These are phyloP conservation scores for Colletotrichum sp. DNA, from an alignment of 2,329 filamentous ascomycete genomes.

Conservation along the genomic window DNA sequence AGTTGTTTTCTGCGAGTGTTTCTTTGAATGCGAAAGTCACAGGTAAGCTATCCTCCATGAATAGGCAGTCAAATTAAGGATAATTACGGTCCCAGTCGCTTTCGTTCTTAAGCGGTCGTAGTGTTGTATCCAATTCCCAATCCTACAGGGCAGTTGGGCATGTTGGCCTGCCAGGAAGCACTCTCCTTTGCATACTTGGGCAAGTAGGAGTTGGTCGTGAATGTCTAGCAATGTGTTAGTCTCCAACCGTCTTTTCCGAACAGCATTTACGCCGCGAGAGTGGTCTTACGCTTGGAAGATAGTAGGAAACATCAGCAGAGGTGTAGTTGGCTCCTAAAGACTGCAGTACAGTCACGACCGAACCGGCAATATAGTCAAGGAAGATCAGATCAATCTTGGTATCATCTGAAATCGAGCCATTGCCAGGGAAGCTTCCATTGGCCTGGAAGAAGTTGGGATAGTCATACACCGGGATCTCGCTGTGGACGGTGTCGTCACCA, in stretches of 20 bases:
- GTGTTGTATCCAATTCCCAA: not conserved
- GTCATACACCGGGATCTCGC: slow-evolving; percentile 47
- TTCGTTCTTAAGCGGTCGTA: not conserved
- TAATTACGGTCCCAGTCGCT: not conserved
- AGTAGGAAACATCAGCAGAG: not conserved
- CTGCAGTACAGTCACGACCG: not conserved
- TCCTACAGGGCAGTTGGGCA: slow-evolving; percentile 8
- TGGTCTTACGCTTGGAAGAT: not conserved
- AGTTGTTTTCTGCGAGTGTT: no score
- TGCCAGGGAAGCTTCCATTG: slow-evolving; percentile 50
- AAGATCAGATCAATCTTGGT: slow-evolving; percentile 6
- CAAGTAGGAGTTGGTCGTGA: slow-evolving; percentile 8
- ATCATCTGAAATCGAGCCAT: slow-evolving; percentile 29
- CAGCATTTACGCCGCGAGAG: fast-evolving
- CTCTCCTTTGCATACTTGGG: not conserved
- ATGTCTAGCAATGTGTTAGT: not conserved
- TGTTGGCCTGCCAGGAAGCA: not conserved
- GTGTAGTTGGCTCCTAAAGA: slow-evolving; percentile 4
- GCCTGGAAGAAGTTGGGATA: slow-evolving; percentile 57
- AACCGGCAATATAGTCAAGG: slow-evolving; percentile 1
- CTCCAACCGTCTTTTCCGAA: fast-evolving
- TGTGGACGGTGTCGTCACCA: slow-evolving; percentile 59
- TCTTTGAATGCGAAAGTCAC: no score
- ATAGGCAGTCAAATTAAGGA: no score
- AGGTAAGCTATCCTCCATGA: no score